Base-by-base conservation (phyloP, 2,329 filamentous ascomycete genomes). In the Diaporthe aspalathi region DNA sequence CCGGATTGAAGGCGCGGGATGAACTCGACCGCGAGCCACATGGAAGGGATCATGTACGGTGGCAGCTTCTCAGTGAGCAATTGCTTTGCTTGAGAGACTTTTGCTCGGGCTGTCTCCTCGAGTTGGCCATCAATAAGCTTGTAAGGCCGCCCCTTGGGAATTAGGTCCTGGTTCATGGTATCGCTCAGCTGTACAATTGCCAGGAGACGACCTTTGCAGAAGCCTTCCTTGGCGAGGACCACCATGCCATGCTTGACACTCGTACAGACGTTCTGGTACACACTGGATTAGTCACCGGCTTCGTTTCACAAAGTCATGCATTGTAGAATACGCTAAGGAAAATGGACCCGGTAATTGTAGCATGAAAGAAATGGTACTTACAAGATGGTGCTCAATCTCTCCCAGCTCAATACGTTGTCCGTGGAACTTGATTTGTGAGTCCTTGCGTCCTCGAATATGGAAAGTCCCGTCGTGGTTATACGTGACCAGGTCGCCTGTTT, bases 341-440 rank as follows among this genome's bases (percentile, higher is more conserved):
- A n/a, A n/a, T n/a, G n/a, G n/a, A n/a, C n/a, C n/a, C n/a, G n/a
- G n/a, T n/a, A n/a, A n/a, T n/a, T n/a, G n/a, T n/a, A n/a, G n/a
- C n/a, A n/a, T n/a, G n/a, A n/a, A n/a, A n/a, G n/a, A n/a, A n/a
- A n/a, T n/a, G n/a, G n/a, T n/a, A n/a, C n/a, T n/a, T n/a, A n/a
- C n/a, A 4, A 63, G 24, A 12, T 68, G 57, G 11, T 70, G 54
- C 43, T 82, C 86, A 62, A 83, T 83, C 76, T 83, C 84, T 20
- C 80, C 83, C 67, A 84, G 77, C 77, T 83, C 87, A 71, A 85
- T 79, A 72, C 84, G 74, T 65, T 81, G 85, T 56, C 88, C 88
- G 43, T 83, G 81, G 14, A 88, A 76, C 74, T 88, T 88, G 47
- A 87, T 80, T 75, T 87, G 85, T 1, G 81, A 81, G 74, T 87